Evolutionary conservation across 805 yeast species (phyloP).

Genomic region (Saccharomycopsis oosterbeekiorum): DNA sequence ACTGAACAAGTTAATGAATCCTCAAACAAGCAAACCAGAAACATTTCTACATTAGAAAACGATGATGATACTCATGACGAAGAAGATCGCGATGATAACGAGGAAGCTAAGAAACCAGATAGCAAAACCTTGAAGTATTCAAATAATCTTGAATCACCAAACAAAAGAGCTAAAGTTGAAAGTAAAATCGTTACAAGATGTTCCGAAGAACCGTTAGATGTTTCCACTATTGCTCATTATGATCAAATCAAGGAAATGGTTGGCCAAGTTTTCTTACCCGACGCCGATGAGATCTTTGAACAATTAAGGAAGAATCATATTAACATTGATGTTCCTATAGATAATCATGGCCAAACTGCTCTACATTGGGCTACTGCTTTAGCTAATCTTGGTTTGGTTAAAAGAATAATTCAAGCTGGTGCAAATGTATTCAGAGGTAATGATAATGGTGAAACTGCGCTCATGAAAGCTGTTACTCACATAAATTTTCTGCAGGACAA

Average conservation of each 20-base stretch:
- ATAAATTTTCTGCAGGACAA: slow-evolving; percentile 59
- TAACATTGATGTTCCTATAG: slow-evolving; percentile 71
- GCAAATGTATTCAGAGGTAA: slow-evolving; percentile 66
- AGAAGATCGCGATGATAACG: background rate
- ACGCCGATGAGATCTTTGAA: slow-evolving; percentile 24
- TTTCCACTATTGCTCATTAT: slow-evolving; percentile 23
- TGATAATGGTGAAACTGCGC: slow-evolving; percentile 77
- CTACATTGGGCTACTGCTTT: slow-evolving; percentile 94
- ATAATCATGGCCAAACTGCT: slow-evolving; percentile 87
- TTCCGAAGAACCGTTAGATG: slow-evolving; percentile 28
- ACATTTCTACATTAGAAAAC: slow-evolving; percentile 1
- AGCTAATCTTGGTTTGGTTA: slow-evolving; percentile 65
- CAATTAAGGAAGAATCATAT: slow-evolving; percentile 21
- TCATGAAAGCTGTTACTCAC: slow-evolving; percentile 74
- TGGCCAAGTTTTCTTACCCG: slow-evolving; percentile 42
- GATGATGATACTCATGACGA: background rate
- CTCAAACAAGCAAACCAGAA: slow-evolving; percentile 8
- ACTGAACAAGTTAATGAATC: slow-evolving; percentile 27
- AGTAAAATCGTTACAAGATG: background rate
- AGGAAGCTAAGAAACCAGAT: background rate
- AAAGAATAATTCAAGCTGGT: slow-evolving; percentile 47
- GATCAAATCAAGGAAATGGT: slow-evolving; percentile 35
- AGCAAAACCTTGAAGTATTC: slow-evolving; percentile 24
- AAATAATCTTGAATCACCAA: slow-evolving; percentile 31
- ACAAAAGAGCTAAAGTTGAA: background rate